Percentiles rank a stretch among this genome's conserved stretches.
phyloP scores from a whole-genome alignment of 495 filamentous ascomycete species.

The Penicillium maclennaniae region DNA sequence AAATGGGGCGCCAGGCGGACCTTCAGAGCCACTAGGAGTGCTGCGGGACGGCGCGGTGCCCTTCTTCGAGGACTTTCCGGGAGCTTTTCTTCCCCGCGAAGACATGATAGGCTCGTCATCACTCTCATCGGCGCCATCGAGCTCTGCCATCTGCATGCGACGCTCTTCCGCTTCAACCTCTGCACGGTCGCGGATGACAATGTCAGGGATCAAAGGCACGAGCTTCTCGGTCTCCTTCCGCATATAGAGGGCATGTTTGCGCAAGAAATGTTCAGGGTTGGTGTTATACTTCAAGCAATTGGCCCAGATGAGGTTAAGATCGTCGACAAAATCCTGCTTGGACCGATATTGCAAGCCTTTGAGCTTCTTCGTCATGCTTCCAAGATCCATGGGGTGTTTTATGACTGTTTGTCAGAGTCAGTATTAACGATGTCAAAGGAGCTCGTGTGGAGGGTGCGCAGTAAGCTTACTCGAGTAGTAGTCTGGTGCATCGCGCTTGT shows the following conservation, averaged over 20 bases:
- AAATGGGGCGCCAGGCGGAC: conserved; percentile 60
- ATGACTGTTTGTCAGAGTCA: conserved; percentile 60
- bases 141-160: conserved; percentile 66
- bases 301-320: conserved; percentile 91
- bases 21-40: conserved; percentile 63
- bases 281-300: conserved; percentile 97
- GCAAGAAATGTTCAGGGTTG: conserved; percentile 77
- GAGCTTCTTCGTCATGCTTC: conserved; percentile 96
- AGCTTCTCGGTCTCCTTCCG: conserved; percentile 93
- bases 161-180: conserved; percentile 97
- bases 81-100: conserved; percentile 86
- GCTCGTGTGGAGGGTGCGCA: neutral
- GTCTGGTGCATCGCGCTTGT: conserved; percentile 94
- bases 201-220: conserved; percentile 90
- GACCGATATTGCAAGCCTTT: conserved; percentile 84
- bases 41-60: conserved; percentile 68
- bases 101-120: conserved; percentile 99
- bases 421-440: conserved; percentile 5
- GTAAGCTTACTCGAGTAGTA: conserved; percentile 78
- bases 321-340: conserved; percentile 90
- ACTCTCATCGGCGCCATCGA: conserved; percentile 84
- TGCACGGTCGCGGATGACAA: conserved; percentile 81
- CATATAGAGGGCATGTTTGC: conserved; percentile 95
- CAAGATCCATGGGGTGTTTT: conserved; percentile 97
- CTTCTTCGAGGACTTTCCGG: conserved; percentile 69